Evolutionary conservation across 2,329 filamentous ascomycete species (phyloP), one percentile per base, ranked within the genome.

Genomic region (Raffaelea arxii): DNA sequence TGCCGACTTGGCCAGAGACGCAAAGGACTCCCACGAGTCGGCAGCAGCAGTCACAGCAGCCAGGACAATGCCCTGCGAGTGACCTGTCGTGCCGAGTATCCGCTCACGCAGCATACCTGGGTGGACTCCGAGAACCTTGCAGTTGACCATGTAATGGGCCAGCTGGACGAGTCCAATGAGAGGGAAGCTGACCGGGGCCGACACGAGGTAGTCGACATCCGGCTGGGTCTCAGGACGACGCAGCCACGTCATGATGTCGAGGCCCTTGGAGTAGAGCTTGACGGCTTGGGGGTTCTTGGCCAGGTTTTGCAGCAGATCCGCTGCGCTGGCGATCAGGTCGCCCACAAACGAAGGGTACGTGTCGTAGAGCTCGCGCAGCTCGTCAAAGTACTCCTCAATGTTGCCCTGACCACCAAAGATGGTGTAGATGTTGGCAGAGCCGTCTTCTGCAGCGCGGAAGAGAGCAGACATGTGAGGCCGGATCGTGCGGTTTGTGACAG

Each of bases 301-400:
- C 37, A 98, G 75, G 23, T 72, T 82, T 62, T 91, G 88, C n/a
- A 98, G 77, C 46, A 94, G 80, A 59, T 94, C 84, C 14, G 92
- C 90, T 7, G 89, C 83, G 22, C 81, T 77, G 24, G 77, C 75
- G 59, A 98, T 77, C 53, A 97, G 80, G 54, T 94, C 88, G 55
- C 87, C 84, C 5, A 96, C 80, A 55, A 98, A 94, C 24, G 85
- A 85, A 12, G 86, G 84, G 68, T 98, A 98, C 49, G 90, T 95
- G 58, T 75, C 81, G 71, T 91, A 91, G 49, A 97, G 78, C 64
- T 94, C 85, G 47, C 92, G 82, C 52, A 98, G 78, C 71, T 98
- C 92, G 56, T 98, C 91, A 59, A 98, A 98, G 69, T 98, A 98
- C 69, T 98, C 94, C 67, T 98, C 91, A 53, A 98, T 97, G 66